A percentile compares a stretch with the other conserved stretches of the same genome.
phyloP scores from a whole-genome alignment of 768 basidiomycete genomes.

The Amanita subjunquillea region DNA sequence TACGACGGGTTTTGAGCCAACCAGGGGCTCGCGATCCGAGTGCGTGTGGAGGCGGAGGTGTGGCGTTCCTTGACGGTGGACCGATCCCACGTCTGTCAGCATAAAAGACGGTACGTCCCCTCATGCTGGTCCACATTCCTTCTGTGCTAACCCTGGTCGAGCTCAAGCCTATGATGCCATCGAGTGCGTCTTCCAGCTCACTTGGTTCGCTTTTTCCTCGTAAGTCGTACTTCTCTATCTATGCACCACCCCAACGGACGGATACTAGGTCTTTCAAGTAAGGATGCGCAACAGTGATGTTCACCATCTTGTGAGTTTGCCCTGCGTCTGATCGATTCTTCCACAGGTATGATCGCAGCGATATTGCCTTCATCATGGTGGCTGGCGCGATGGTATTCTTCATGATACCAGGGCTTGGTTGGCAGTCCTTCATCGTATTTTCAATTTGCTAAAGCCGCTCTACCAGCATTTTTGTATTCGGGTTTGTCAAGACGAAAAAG shows the following conservation, averaged over 20 bases:
- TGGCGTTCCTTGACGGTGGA: too few relatives aligned
- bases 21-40: too few relatives aligned
- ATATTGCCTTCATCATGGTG: slow-evolving; percentile 61
- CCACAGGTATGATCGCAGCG: slow-evolving; percentile 56
- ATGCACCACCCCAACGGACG: not conserved
- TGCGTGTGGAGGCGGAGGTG: too few relatives aligned
- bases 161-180: not conserved
- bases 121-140: too few relatives aligned
- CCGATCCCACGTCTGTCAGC: too few relatives aligned
- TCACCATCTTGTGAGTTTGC: not conserved
- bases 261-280: not conserved
- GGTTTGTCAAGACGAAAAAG: slow-evolving; percentile 64
- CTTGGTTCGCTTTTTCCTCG: not conserved
- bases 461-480: slow-evolving; percentile 60
- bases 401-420: slow-evolving; percentile 72
- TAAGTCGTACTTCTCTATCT: not conserved
- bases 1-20: too few relatives aligned
- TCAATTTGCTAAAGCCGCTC: not conserved
- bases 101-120: too few relatives aligned
- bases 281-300: slow-evolving; percentile 1
- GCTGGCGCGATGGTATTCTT: slow-evolving; percentile 63
- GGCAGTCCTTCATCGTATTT: not conserved
- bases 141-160: not conserved
- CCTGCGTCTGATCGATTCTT: not conserved
- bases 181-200: not conserved